Conservation (phyloP, 2,329 filamentous ascomycete species). For the Pseudocercospora eumusae region DNA sequence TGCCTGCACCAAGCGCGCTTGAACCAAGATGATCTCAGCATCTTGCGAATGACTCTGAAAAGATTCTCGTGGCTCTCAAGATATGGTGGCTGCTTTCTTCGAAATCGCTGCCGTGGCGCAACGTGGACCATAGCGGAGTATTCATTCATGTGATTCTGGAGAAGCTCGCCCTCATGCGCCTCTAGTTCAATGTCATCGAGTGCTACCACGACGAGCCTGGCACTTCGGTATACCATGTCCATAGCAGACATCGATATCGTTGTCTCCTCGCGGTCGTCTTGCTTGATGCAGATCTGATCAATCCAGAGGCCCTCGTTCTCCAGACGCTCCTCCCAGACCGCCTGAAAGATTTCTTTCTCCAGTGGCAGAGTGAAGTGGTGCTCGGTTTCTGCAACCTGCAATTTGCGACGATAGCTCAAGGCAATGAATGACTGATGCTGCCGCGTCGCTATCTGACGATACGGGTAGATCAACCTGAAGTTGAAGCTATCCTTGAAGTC, state of each 20-base stretch:
- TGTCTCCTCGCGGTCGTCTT: constrained; percentile 45
- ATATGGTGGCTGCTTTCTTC: constrained; percentile 37
- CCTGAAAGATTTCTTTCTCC: constrained; percentile 44
- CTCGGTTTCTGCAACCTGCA: constrained; percentile 34
- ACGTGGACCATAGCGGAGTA: constrained; percentile 39
- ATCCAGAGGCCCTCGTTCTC: constrained; percentile 48
- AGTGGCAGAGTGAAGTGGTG: constrained; percentile 45
- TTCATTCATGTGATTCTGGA: constrained; percentile 44
- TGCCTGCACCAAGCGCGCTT: constrained; percentile 49
- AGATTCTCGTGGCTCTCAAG: constrained; percentile 38
- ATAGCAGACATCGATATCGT: constrained; percentile 45
- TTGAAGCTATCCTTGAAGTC: constrained; percentile 37
- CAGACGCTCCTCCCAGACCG: constrained; percentile 43
- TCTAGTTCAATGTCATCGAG: constrained; percentile 46
- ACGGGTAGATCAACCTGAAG: constrained; percentile 44
- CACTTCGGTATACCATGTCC: constrained; percentile 47
- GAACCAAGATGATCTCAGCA: constrained; percentile 48
- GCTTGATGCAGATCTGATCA: constrained; percentile 50
- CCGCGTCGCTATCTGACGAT: constrained; percentile 37
- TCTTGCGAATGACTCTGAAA: constrained; percentile 40
- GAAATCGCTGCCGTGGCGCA: constrained; percentile 36
- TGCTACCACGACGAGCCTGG: constrained; percentile 45
- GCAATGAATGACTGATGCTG: constrained; percentile 47
- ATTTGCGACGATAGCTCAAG: constrained; percentile 48
- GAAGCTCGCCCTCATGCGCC: constrained; percentile 40